Evolutionary conservation across 257 asterid species (phyloP), one percentile per base, ranked within the genome.

Genomic region (Paraleonurus japonicus): DNA sequence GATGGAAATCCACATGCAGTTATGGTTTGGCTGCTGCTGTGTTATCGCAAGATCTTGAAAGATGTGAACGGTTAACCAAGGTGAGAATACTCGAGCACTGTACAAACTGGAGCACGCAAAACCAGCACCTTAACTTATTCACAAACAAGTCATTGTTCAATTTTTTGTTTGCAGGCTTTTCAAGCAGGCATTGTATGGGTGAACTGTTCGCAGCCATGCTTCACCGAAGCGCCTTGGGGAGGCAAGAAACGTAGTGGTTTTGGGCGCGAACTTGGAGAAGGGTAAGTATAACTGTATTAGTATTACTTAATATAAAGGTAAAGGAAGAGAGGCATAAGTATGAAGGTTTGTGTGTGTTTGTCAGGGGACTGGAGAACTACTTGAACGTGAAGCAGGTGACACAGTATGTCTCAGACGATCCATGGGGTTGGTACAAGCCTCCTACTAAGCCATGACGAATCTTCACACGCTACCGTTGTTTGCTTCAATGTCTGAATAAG

Each of bases 181-280:
- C 96, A 93, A 59, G 69, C 77, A 1, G 98, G 97, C 48, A 80
- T 89, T n/a, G 92, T 93, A 11, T 90, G 98, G 98, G 79, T 89
- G n/a, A 93, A 90, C 85, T 93, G 97, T 80, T 90, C 97, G 9
- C 97, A 89, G 84, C 98, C 97, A 35, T 85, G 95, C 89, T 90
- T 93, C 82, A 43, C 83, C 62, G 92, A 93, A 74, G 95, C 96
- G 67, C 98, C 98, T 12, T 93, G 96, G 97, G 98, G 98, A 67
- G 98, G 98, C 79, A 87, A 77, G 82, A 93, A 89, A 76, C 96
- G 91, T 12, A 93, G 98, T 76, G 98, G 97, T 37, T 93, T 90
- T 80, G 98, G 98, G 35, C 97, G 96, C 50, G 98, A 93, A 77
- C 92, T 93, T 61, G 98, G 98, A 32, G 96, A 89, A 80, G 79